Percentiles rank a stretch among this genome's conserved stretches.
phyloP scores from a whole-genome alignment of 192 early-diverging fungal genomes.

The Podila clonocystis region DNA sequence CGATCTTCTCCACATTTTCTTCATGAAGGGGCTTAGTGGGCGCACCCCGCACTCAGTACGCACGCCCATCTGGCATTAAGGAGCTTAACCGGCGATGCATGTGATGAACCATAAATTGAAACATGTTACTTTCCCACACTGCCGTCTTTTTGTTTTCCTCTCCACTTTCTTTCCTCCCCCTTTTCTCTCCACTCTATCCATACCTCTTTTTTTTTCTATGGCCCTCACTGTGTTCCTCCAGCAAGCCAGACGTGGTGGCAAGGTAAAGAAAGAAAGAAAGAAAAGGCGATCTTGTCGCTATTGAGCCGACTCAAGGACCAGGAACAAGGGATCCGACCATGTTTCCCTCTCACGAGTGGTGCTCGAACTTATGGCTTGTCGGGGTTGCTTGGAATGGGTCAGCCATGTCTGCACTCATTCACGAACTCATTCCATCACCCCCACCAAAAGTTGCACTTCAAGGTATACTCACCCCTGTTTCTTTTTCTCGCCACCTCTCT shows the following conservation, averaged over 20 bases:
- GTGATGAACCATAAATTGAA: constrained; percentile 1
- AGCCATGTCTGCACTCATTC: too few species aligned
- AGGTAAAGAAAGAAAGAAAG: constrained; percentile 10
- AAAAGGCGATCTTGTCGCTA: neutral
- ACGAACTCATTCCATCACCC: too few species aligned
- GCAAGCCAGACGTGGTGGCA: constrained; percentile 34
- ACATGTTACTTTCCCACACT: constrained; percentile 4
- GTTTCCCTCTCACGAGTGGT: neutral
- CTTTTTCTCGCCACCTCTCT: neutral
- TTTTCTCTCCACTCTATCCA: neutral
- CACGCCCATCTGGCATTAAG: neutral
- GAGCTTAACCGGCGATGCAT: neutral
- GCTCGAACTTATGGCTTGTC: too few species aligned
- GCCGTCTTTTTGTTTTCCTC: neutral
- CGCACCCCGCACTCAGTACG: neutral
- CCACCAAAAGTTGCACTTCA: neutral
- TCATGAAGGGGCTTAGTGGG: constrained; percentile 3
- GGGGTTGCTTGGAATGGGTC: too few species aligned
- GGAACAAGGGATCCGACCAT: too few species aligned
- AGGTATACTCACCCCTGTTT: neutral
- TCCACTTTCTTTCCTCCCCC: neutral
- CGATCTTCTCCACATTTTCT: neutral
- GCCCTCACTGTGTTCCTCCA: constrained; percentile 42
- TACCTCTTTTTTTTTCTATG: constrained; percentile 19
- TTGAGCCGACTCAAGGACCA: neutral